phyloP scores from a whole-genome alignment of 108 stramenopile species.

The Nannochloropsis salina region DNA sequence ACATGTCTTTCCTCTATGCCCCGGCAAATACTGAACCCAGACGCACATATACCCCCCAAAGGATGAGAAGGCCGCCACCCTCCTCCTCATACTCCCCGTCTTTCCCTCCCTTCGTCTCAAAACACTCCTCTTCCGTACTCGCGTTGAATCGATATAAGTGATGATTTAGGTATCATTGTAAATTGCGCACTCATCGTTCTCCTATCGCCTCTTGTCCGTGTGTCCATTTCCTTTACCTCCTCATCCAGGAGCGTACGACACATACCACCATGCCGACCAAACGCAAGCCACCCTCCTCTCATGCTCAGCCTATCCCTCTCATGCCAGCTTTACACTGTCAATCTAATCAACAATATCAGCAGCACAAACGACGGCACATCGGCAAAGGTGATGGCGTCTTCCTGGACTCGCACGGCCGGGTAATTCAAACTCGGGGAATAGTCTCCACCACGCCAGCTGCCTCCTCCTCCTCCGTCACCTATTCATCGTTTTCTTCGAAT shows the following conservation, averaged over 20 bases:
- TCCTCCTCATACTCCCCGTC: background rate
- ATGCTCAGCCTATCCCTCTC: background rate
- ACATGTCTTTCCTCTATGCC: no score
- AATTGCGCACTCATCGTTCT: background rate
- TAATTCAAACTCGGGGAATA: background rate
- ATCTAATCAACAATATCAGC: background rate
- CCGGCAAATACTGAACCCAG: no score
- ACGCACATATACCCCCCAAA: no score
- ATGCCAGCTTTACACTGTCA: background rate
- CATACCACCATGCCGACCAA: background rate
- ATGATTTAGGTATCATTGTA: background rate
- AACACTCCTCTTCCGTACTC: background rate
- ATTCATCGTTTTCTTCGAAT: background rate
- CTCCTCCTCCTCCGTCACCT: slow-evolving; percentile 6
- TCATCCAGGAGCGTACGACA: background rate
- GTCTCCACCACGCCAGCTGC: background rate
- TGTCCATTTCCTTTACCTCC: background rate
- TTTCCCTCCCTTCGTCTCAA: background rate
- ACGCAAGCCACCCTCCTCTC: slow-evolving; percentile 6
- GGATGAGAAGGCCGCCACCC: no score
- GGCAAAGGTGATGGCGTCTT: background rate
- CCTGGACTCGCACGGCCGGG: background rate
- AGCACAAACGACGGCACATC: background rate
- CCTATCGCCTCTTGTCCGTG: background rate
- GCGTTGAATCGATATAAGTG: background rate